phyloP scores from a whole-genome alignment of 2,329 filamentous ascomycete genomes.

The Botrytis pseudocinerea region DNA sequence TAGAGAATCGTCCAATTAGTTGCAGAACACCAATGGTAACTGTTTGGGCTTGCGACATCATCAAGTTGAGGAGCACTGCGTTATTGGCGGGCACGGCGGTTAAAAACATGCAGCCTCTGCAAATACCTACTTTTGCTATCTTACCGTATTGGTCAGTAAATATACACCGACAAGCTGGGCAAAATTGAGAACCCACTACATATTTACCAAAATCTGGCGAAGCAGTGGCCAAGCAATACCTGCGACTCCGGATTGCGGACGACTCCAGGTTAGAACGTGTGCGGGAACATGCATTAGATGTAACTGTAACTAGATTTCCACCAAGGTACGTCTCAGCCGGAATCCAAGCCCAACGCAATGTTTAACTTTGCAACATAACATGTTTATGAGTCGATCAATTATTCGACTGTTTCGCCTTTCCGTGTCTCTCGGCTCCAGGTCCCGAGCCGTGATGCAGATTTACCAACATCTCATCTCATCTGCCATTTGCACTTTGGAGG shows the following conservation, averaged over 20 bases:
- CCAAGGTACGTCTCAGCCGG: not conserved
- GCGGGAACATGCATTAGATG: not conserved
- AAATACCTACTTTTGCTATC: not conserved
- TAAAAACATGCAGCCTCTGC: not conserved
- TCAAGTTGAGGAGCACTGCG: not conserved
- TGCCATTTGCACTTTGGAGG: not conserved
- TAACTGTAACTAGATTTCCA: not conserved
- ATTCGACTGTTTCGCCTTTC: not conserved
- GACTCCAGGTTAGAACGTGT: not conserved
- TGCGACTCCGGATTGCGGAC: not conserved
- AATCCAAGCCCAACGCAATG: not conserved
- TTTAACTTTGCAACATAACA: not conserved
- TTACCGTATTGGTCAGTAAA: not conserved
- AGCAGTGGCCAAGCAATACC: not conserved
- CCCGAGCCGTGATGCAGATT: not conserved
- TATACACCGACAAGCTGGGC: not conserved
- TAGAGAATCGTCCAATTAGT: not conserved
- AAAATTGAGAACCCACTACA: not conserved
- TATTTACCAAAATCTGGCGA: not conserved
- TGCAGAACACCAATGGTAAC: not conserved
- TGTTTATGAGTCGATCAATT: not conserved
- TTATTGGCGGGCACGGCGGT: not conserved
- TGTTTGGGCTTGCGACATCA: not conserved
- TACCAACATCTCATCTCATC: not conserved
- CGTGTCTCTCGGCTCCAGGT: not conserved